Evolutionary conservation across 2,329 filamentous ascomycete species (phyloP), one percentile per base, ranked within the genome.

Genomic region (Kalaharituber pfeilii): DNA sequence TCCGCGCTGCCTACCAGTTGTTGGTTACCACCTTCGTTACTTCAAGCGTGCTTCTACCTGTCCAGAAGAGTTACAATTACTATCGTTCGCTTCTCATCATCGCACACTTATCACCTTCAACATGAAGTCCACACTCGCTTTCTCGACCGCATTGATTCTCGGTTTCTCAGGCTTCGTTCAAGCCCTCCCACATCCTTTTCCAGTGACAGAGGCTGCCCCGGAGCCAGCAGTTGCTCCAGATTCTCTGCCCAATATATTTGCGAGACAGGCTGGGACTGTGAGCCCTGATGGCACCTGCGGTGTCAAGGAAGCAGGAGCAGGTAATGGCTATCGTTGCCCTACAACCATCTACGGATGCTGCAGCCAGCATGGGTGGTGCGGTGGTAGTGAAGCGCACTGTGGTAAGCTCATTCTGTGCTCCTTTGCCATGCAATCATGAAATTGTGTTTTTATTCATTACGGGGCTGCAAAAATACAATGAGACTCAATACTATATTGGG

Each of bases 351-450:
- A 22, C 27, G 50, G 24, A 22, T 61, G 59, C 29, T 61, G 59
- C 30, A 60, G 57, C 9, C 56, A 61, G 50, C 60, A 51, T 47
- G 59, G 59, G 27, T 61, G 59, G 59, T 61, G 59, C 26, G 59
- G 59, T 51, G 54, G 51, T 49, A 39, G 42, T 26, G 5, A 20
- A 2, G 59, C 56, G 2, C 50, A 57, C 51, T 61, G 59, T 55
- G 59, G 59, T 61, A 60, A 39, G 58, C 30, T 47, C 22, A 9
- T 47, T 47, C 8, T 22, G 11, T 20, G 11, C 22, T 8, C 42
- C 24, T 8, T 8, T 22, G 8, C 11, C 11, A 9, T 47, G 24
- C 11, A 11, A 47, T 47, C n/a, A n/a, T n/a, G n/a, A n/a, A n/a
- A n/a, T n/a, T n/a, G n/a, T n/a, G n/a, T n/a, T n/a, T n/a, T n/a